phyloP scores from a whole-genome alignment of 805 yeast species.

The Ogataea minuta region DNA sequence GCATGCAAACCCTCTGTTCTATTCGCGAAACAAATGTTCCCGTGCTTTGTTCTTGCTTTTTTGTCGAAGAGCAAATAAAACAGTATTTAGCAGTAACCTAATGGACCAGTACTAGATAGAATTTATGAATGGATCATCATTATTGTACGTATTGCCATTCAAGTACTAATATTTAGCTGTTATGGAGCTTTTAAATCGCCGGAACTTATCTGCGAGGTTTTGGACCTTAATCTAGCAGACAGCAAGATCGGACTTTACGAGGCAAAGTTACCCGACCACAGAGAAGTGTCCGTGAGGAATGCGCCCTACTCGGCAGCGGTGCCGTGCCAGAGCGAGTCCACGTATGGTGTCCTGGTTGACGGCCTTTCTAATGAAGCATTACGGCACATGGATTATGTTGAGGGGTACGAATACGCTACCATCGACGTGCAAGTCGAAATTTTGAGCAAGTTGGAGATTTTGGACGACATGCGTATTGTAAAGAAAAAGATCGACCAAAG shows the following conservation, averaged over 20 bases:
- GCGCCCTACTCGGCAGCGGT: slow-evolving; percentile 20
- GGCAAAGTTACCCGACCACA: slow-evolving; percentile 15
- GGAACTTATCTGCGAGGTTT: slow-evolving; percentile 11
- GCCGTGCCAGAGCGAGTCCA: neutral
- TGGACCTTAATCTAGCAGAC: slow-evolving; percentile 10
- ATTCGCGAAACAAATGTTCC: neutral
- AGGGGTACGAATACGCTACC: slow-evolving; percentile 17
- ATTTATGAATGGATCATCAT: slow-evolving; percentile 5
- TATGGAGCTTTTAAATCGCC: slow-evolving; percentile 21
- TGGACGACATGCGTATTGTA: neutral
- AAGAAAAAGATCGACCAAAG: neutral
- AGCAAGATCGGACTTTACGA: slow-evolving; percentile 7
- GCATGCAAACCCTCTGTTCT: no score
- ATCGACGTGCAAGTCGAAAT: slow-evolving; percentile 9
- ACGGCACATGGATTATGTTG: slow-evolving; percentile 21
- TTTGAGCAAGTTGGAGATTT: neutral
- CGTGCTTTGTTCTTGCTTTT: slow-evolving; percentile 1
- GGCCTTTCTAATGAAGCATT: slow-evolving; percentile 15
- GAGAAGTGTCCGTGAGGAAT: slow-evolving; percentile 12
- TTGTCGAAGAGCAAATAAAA: neutral
- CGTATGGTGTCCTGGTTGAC: slow-evolving; percentile 13
- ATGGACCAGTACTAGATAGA: neutral
- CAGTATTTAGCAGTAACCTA: slow-evolving; percentile 4
- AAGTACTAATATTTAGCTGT: slow-evolving; percentile 9
- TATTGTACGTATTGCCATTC: slow-evolving; percentile 11